phyloP scores from a whole-genome alignment of 148 eudicot genomes.

The Chenopodium berlandieri region DNA sequence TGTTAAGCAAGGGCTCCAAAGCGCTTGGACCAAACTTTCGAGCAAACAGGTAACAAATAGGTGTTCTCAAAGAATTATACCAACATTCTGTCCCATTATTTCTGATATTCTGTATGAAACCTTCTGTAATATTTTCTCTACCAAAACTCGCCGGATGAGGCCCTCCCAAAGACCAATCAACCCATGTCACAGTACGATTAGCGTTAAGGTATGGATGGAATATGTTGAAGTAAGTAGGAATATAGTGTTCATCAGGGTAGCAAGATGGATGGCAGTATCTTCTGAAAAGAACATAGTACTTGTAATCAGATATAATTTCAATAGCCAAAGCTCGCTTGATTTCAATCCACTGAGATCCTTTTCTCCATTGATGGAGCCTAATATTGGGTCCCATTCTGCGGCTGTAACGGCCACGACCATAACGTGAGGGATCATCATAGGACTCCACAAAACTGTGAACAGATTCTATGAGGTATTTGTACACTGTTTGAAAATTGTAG shows the following conservation, averaged over 20 bases:
- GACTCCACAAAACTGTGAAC: slow-evolving; percentile 64
- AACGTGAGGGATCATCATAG: slow-evolving; percentile 66
- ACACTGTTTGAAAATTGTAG: slow-evolving; percentile 64
- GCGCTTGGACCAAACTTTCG: slow-evolving; percentile 70
- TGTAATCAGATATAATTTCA: slow-evolving; percentile 58
- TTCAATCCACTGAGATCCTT: slow-evolving; percentile 91
- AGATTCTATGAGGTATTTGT: slow-evolving; percentile 64
- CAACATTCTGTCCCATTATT: slow-evolving; percentile 63
- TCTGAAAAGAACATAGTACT: slow-evolving; percentile 57
- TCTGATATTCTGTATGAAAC: slow-evolving; percentile 56
- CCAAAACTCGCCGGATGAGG: slow-evolving; percentile 71
- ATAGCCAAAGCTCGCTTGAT: slow-evolving; percentile 51
- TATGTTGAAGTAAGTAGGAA: slow-evolving; percentile 62
- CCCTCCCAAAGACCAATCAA: slow-evolving; percentile 65
- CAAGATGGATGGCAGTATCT: slow-evolving; percentile 69
- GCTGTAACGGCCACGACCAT: slow-evolving; percentile 84
- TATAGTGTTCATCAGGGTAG: slow-evolving; percentile 81
- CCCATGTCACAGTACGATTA: slow-evolving; percentile 71
- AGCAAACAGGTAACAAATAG: slow-evolving; percentile 68
- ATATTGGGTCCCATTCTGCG: slow-evolving; percentile 58
- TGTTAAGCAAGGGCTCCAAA: slow-evolving; percentile 56
- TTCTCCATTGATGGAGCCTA: slow-evolving; percentile 63
- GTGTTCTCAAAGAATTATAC: slow-evolving; percentile 42
- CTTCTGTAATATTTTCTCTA: slow-evolving; percentile 52
- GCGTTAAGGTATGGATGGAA: slow-evolving; percentile 47